phyloP scores from a whole-genome alignment of 2,329 filamentous ascomycete genomes.

The Epichloe sp. region DNA sequence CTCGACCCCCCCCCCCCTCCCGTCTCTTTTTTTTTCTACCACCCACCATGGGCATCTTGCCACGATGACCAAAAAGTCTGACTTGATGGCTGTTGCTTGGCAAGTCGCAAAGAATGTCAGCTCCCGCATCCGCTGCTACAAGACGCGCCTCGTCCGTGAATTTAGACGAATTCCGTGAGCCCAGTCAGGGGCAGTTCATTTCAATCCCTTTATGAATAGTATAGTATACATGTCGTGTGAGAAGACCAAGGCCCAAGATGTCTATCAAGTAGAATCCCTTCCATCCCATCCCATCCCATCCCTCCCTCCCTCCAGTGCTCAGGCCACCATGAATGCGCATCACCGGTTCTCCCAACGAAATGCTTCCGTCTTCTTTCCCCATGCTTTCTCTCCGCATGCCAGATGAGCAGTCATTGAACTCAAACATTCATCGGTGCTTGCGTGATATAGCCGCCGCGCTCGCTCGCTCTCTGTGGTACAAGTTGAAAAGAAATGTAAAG shows the following conservation, averaged over 20 bases:
- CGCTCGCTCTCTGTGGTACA: slow-evolving; percentile 1
- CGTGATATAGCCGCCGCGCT: background rate
- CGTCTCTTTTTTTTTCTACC: too few relatives aligned
- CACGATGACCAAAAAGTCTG: too few relatives aligned
- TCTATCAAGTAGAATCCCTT: background rate
- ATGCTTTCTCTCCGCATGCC: background rate
- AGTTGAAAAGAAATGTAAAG: background rate
- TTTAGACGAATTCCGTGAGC: background rate
- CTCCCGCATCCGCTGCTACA: background rate
- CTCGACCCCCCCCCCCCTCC: too few relatives aligned
- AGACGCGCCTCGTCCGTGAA: too few relatives aligned
- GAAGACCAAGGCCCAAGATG: background rate
- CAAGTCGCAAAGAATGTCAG: background rate
- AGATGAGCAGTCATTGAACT: background rate
- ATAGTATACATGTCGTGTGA: slow-evolving; percentile 2
- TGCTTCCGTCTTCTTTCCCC: background rate
- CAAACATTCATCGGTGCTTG: background rate
- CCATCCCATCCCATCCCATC: background rate
- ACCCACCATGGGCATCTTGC: too few relatives aligned
- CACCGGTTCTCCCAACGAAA: background rate
- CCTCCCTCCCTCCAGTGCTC: too few relatives aligned
- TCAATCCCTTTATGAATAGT: slow-evolving; percentile 2
- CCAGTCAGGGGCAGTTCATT: background rate
- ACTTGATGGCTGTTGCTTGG: too few relatives aligned
- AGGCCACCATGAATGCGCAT: background rate